Conservation (phyloP, 768 basidiomycete genomes). For the Boletus rufocinnamomeus region DNA sequence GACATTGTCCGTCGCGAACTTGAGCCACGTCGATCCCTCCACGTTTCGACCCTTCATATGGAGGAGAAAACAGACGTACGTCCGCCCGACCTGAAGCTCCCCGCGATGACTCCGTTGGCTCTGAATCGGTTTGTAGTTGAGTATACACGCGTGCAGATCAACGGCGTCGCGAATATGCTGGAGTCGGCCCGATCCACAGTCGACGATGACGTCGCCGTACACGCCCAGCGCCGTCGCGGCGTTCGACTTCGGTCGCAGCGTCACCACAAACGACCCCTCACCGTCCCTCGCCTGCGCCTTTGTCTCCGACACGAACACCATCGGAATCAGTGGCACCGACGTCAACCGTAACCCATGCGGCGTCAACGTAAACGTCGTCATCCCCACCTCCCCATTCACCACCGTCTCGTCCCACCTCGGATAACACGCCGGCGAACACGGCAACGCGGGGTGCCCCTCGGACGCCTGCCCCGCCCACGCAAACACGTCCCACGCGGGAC, state of each 20-base stretch:
- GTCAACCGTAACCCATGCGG: conserved; percentile 18
- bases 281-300: background rate
- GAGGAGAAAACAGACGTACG: conserved; percentile 28
- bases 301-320: conserved; percentile 9
- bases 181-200: conserved; percentile 21
- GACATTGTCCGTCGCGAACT: conserved; percentile 28
- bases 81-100: conserved; percentile 16
- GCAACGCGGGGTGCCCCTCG: conserved; percentile 18
- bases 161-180: conserved; percentile 9
- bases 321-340: conserved; percentile 26
- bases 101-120: background rate
- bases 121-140: conserved; percentile 21
- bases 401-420: conserved; percentile 19
- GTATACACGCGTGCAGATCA: conserved; percentile 26
- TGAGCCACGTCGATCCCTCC: conserved; percentile 23
- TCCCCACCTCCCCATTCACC: conserved; percentile 10
- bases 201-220: conserved; percentile 16
- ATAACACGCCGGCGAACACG: conserved; percentile 26
- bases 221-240: background rate
- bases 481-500: conserved; percentile 27
- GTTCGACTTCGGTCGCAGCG: conserved; percentile 2
- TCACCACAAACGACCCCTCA: conserved; percentile 15
- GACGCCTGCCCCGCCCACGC: conserved; percentile 29
- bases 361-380: conserved; percentile 17
- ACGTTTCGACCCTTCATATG: conserved; percentile 5